Percentiles rank a stretch among this genome's conserved stretches.
Evolutionary conservation across 176 grass and related monocot species (phyloP).

Genomic region (Carex myosuroides): DNA sequence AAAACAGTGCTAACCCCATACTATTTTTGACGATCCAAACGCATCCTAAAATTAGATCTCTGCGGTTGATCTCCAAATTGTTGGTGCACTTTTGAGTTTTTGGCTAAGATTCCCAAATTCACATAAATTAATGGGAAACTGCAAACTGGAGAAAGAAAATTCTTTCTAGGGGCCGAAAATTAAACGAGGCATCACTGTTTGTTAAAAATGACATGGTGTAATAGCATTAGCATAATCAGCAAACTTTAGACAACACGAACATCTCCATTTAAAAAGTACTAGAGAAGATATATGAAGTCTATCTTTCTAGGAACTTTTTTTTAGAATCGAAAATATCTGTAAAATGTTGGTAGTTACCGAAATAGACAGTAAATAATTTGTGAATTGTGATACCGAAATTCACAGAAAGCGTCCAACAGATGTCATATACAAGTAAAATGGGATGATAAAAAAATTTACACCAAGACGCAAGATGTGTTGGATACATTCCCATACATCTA

Average conservation of each 20-base stretch:
- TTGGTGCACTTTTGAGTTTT: not conserved
- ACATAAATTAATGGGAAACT: not conserved
- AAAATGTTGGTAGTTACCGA: no score
- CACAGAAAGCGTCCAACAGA: no score
- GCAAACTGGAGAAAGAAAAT: not conserved
- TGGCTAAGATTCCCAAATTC: not conserved
- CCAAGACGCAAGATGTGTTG: no score
- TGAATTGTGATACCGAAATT: no score
- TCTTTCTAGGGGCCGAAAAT: not conserved
- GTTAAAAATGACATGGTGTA: not conserved
- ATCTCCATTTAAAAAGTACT: not conserved
- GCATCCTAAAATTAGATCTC: not conserved
- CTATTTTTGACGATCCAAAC: no score
- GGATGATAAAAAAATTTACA: no score
- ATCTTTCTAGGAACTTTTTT: not conserved
- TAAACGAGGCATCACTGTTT: not conserved
- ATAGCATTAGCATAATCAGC: not conserved
- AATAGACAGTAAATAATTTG: no score
- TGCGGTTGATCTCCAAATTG: not conserved
- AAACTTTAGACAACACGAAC: not conserved
- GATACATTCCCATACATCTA: no score
- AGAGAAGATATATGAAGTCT: not conserved
- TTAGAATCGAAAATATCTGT: no score
- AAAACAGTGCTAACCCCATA: no score
- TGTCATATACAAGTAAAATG: no score